Conservation (phyloP, 768 basidiomycete genomes). For the Suillus alpinus region DNA sequence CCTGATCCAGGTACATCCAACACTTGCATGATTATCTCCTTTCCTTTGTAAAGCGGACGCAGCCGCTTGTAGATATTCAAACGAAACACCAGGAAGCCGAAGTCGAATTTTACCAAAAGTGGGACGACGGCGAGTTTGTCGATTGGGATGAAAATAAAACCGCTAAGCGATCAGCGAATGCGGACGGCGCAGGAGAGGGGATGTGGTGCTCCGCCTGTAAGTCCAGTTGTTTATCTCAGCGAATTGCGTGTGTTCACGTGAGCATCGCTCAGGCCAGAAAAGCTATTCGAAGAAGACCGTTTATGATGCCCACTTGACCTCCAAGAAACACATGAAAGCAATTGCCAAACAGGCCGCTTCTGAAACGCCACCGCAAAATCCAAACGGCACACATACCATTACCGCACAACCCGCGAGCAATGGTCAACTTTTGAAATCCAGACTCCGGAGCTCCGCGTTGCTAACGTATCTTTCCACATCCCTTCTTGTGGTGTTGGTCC, state of each 20-base stretch:
- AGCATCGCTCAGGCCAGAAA: conserved; percentile 71
- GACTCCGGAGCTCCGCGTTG: conserved; percentile 63
- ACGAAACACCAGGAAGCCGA: conserved; percentile 62
- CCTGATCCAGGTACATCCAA: conserved; percentile 68
- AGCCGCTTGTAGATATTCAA: conserved; percentile 78
- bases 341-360: conserved; percentile 64
- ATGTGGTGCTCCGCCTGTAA: conserved; percentile 95
- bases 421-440: conserved; percentile 35
- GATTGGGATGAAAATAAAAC: conserved; percentile 60
- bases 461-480: conserved; percentile 68
- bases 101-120: conserved; percentile 70
- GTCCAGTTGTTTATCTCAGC: conserved; percentile 29
- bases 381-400: conserved; percentile 28
- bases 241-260: conserved; percentile 6
- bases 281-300: conserved; percentile 96
- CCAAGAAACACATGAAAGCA: conserved; percentile 95
- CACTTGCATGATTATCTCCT: conserved; percentile 79
- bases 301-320: conserved; percentile 92
- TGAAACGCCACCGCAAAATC: conserved; percentile 31
- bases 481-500: conserved; percentile 61
- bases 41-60: conserved; percentile 81
- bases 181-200: conserved; percentile 53
- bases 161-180: conserved; percentile 34
- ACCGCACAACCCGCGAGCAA: conserved; percentile 34
- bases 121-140: conserved; percentile 77